phyloP scores from a whole-genome alignment of 148 eudicot species.

The Beta vulgaris region DNA sequence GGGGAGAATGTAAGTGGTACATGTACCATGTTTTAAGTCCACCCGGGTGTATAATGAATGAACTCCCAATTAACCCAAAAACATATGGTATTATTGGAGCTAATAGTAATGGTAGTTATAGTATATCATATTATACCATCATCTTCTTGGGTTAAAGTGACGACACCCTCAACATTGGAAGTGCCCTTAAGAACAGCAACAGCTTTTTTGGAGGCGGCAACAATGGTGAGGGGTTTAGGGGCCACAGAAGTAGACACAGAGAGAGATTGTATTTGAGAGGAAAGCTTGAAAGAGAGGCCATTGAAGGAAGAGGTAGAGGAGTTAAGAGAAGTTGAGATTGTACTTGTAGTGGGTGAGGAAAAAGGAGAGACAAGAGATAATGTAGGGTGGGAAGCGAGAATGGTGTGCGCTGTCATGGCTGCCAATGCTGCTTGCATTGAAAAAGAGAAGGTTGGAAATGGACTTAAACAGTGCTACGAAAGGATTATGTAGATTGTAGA shows the following conservation, averaged over 20 bases:
- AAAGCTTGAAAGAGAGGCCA: slow-evolving; percentile 46
- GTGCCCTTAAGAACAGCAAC: slow-evolving; percentile 85
- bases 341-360: slow-evolving; percentile 2
- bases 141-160: slow-evolving; percentile 72
- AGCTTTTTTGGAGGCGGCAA: slow-evolving; percentile 75
- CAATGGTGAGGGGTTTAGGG: slow-evolving; percentile 47
- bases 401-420: slow-evolving; percentile 58
- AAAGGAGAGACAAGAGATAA: slow-evolving; percentile 31
- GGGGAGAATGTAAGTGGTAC: no score
- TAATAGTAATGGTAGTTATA: not conserved
- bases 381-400: slow-evolving; percentile 34
- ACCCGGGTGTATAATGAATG: no score
- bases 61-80: not conserved
- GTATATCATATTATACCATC: slow-evolving; percentile 35
- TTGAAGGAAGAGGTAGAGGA: slow-evolving; percentile 60
- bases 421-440: slow-evolving; percentile 38
- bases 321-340: slow-evolving; percentile 19
- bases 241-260: slow-evolving; percentile 35
- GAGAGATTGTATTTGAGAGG: slow-evolving; percentile 31
- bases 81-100: not conserved
- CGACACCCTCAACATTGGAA: slow-evolving; percentile 82
- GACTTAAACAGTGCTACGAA: no score
- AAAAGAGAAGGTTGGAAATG: not conserved
- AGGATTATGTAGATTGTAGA: slow-evolving; percentile 7
- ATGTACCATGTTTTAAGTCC: no score